Percentiles rank a stretch among this genome's conserved stretches.
Evolutionary conservation across 768 basidiomycete species (phyloP).

Genomic region (Boletus rubroflammeus): DNA sequence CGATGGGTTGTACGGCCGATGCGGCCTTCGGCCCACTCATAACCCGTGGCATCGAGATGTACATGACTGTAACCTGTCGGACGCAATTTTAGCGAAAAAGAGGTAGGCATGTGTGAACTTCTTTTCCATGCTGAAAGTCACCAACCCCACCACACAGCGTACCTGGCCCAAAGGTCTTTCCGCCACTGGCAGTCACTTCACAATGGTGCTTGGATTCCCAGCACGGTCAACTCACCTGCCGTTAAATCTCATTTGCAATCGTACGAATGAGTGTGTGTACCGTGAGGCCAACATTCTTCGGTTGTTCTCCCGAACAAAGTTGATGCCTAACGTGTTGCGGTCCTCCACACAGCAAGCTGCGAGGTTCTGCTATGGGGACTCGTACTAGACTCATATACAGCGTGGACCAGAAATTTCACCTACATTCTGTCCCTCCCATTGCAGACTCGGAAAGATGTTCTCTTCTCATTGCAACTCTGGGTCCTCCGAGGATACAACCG

Average conservation of each 20-base stretch:
- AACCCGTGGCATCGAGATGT: neutral
- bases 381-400: neutral
- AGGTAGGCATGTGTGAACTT: conserved; percentile 1
- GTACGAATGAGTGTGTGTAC: neutral
- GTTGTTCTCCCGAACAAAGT: neutral
- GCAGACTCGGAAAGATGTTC: conserved; percentile 4
- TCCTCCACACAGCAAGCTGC: no score
- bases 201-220: neutral
- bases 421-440: neutral
- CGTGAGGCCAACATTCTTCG: neutral
- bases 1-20: neutral
- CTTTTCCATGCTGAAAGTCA: neutral
- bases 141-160: neutral
- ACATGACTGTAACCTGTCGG: neutral
- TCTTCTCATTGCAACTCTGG: neutral
- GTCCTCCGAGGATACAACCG: neutral
- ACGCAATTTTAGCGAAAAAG: neutral
- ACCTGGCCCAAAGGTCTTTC: neutral
- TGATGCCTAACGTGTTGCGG: neutral
- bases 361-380: neutral
- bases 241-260: neutral
- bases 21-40: no score
- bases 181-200: neutral
- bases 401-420: neutral
- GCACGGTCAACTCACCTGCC: neutral